Conservation (phyloP, 108 stramenopile species). For the Cyclotella atomus region DNA sequence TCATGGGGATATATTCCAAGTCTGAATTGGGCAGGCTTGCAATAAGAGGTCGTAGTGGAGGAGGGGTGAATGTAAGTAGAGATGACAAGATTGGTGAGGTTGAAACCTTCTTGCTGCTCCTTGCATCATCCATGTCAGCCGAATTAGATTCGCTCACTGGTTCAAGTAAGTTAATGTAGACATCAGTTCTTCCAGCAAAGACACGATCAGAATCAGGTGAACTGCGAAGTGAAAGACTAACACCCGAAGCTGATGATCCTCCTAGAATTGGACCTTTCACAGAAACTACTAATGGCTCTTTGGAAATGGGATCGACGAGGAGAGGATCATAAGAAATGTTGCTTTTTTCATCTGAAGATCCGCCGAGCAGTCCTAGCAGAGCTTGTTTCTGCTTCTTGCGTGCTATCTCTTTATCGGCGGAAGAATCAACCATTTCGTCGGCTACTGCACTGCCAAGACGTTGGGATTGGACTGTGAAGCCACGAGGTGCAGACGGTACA, state of each 20-base stretch:
- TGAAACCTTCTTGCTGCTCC: constrained; percentile 17
- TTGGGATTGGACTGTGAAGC: not conserved
- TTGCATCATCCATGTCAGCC: not conserved
- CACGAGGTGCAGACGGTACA: not conserved
- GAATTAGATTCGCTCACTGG: constrained; percentile 31
- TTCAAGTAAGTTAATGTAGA: constrained; percentile 72
- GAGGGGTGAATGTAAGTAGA: constrained; percentile 63
- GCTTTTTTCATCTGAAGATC: constrained; percentile 5
- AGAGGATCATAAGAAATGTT: constrained; percentile 56
- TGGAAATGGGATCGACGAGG: constrained; percentile 76
- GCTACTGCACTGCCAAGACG: not conserved
- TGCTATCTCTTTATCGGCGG: not conserved
- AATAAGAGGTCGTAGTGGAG: constrained; percentile 65
- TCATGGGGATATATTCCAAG: constrained; percentile 64
- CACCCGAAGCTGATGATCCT: constrained; percentile 30
- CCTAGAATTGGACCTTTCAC: constrained; percentile 49
- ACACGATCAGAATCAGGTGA: constrained; percentile 42
- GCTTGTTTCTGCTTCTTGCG: constrained; percentile 32
- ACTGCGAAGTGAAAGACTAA: constrained; percentile 48
- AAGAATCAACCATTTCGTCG: not conserved
- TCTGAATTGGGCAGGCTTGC: constrained; percentile 52
- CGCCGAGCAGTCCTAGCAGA: constrained; percentile 36
- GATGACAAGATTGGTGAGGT: constrained; percentile 37
- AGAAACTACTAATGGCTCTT: constrained; percentile 60
- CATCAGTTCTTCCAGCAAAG: constrained; percentile 62